phyloP scores from a whole-genome alignment of 192 early-diverging fungal genomes.

The Linnemannia zychae region DNA sequence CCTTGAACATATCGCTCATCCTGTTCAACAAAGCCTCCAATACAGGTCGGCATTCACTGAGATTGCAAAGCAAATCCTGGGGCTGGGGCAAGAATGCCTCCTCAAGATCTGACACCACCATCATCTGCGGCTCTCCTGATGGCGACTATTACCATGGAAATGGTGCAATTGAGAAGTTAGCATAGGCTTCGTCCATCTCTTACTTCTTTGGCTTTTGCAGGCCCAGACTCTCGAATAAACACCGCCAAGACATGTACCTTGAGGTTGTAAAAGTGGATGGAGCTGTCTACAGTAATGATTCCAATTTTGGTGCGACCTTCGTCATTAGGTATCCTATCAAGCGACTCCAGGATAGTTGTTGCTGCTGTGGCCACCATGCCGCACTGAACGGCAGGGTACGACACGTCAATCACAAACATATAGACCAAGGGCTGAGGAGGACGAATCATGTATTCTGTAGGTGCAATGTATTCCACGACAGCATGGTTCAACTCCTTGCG shows the following conservation, averaged over 20 bases:
- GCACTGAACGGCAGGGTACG: constrained; percentile 88
- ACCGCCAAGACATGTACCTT: constrained; percentile 51
- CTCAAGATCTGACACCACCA: constrained; percentile 93
- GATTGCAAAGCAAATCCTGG: constrained; percentile 88
- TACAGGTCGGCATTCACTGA: constrained; percentile 83
- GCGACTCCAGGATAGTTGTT: constrained; percentile 81
- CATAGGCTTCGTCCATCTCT: too few relatives aligned
- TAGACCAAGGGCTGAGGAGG: constrained; percentile 97
- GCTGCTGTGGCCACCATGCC: constrained; percentile 82
- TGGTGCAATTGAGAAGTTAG: neutral
- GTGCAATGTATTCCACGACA: constrained; percentile 95
- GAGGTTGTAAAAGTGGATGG: constrained; percentile 94
- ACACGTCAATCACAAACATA: constrained; percentile 96
- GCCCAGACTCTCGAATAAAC: neutral
- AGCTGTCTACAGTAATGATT: constrained; percentile 90
- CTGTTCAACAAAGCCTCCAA: constrained; percentile 81
- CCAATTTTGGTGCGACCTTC: constrained; percentile 92
- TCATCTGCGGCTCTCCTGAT: constrained; percentile 91
- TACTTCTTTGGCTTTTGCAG: neutral
- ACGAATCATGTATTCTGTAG: constrained; percentile 97
- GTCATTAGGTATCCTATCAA: constrained; percentile 89
- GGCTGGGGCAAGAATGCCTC: constrained; percentile 93
- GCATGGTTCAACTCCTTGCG: constrained; percentile 91
- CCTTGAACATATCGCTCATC: constrained; percentile 88
- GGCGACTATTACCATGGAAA: constrained; percentile 46